Evolutionary conservation across 352 stramenopile genomes (phyloP).

Genomic region (Thraustotheca clavata): DNA sequence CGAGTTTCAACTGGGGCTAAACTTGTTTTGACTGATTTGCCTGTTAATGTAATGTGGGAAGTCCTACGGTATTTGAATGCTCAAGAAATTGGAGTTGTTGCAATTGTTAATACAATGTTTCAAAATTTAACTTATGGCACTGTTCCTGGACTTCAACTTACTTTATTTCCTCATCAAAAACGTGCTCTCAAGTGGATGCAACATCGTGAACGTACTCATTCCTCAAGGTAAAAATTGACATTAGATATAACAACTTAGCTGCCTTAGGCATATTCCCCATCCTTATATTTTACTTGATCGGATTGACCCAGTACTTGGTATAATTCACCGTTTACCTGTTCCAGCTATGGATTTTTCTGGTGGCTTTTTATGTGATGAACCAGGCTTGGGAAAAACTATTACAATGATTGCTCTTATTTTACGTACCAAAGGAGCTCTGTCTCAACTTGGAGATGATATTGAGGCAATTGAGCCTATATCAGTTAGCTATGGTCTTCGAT

Average conservation of each 20-base stretch:
- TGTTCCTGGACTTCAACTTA: conserved; percentile 59
- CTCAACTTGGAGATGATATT: background rate
- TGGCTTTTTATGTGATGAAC: conserved; percentile 77
- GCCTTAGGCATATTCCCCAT: background rate
- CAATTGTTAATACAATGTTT: conserved; percentile 58
- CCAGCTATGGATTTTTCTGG: conserved; percentile 39
- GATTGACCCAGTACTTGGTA: conserved; percentile 5
- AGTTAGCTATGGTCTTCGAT: background rate
- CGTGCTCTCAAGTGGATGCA: conserved; percentile 74
- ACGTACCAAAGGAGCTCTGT: conserved; percentile 54
- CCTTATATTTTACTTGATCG: background rate
- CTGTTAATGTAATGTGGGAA: conserved; percentile 41
- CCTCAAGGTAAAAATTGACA: background rate
- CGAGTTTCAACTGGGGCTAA: conserved; percentile 35
- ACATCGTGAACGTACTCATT: conserved; percentile 39
- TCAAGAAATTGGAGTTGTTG: conserved; percentile 46
- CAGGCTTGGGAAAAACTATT: conserved; percentile 78
- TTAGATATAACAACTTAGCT: background rate
- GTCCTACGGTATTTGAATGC: conserved; percentile 55
- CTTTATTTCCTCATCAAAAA: conserved; percentile 65
- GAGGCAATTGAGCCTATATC: too few relatives aligned
- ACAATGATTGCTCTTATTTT: conserved; percentile 76
- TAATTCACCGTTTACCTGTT: background rate
- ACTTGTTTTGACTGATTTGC: conserved; percentile 58
- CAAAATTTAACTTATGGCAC: conserved; percentile 79